These are phyloP conservation scores for Rhexocercosporidium sp. DNA, from an alignment of 2,329 filamentous ascomycete genomes.

Conservation along the genomic window DNA sequence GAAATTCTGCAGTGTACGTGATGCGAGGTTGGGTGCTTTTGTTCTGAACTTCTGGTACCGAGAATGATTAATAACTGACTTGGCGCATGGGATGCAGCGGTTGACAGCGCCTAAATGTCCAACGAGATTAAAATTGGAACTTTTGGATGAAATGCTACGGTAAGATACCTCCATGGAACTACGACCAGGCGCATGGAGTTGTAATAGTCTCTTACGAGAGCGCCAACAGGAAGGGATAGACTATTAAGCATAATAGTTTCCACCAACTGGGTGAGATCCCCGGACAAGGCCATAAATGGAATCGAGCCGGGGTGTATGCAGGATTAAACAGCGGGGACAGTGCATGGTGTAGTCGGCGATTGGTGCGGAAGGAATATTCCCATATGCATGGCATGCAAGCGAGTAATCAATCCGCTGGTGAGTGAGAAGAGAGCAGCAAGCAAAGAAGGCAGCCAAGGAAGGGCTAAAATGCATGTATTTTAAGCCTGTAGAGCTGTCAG, in stretches of 20 bases:
- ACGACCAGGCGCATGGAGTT: neutral
- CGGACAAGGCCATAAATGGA: neutral
- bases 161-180: neutral
- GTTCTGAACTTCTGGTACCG: constrained; percentile 6
- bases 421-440: neutral
- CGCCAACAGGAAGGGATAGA: too few species aligned
- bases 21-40: neutral
- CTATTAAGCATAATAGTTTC: too few species aligned
- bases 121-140: neutral
- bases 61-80: constrained; percentile 7
- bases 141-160: neutral
- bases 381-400: neutral
- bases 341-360: neutral
- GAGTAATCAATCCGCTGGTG: neutral
- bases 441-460: too few species aligned
- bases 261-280: neutral
- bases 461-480: neutral
- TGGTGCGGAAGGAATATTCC: neutral
- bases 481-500: neutral
- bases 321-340: neutral
- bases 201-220: too few species aligned
- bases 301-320: neutral
- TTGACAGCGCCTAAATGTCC: neutral
- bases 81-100: neutral
- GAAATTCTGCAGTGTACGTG: neutral